Evolutionary conservation across 441 rosid genomes (phyloP).

Genomic region (Hura crepitans): DNA sequence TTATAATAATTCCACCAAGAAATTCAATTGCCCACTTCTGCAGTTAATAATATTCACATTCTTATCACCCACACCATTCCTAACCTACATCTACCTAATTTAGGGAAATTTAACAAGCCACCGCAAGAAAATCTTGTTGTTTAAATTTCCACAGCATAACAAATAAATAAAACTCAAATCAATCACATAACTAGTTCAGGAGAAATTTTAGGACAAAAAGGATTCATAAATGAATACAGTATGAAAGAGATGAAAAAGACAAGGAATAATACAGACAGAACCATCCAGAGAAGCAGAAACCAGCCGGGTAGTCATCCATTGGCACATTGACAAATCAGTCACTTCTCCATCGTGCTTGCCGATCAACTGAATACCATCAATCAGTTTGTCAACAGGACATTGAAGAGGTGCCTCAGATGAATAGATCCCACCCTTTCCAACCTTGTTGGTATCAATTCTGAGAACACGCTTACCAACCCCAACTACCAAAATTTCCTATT

Average conservation of each 20-base stretch:
- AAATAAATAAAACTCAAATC: background rate
- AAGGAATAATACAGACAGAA: constrained; percentile 49
- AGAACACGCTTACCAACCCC: constrained; percentile 67
- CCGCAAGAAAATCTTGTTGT: background rate
- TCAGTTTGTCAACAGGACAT: constrained; percentile 56
- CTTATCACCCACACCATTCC: background rate
- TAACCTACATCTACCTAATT: too few species aligned
- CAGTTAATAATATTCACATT: background rate
- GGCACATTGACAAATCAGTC: constrained; percentile 90
- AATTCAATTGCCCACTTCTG: background rate
- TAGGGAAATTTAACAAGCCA: background rate
- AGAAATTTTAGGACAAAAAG: background rate
- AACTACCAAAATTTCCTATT: constrained; percentile 77
- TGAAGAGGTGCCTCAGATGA: constrained; percentile 68
- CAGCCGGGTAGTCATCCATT: constrained; percentile 77
- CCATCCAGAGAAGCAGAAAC: constrained; percentile 92
- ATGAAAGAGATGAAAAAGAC: background rate
- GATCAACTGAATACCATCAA: constrained; percentile 75
- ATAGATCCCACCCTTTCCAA: constrained; percentile 52
- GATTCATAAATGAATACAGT: constrained; percentile 4
- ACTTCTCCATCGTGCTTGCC: constrained; percentile 85
- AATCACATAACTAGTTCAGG: background rate
- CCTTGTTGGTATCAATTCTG: constrained; percentile 65
- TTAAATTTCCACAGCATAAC: background rate
- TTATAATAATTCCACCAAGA: constrained; percentile 3